Evolutionary conservation across 2,329 filamentous ascomycete genomes (phyloP).

Genomic region (Alternaria ethzedia): DNA sequence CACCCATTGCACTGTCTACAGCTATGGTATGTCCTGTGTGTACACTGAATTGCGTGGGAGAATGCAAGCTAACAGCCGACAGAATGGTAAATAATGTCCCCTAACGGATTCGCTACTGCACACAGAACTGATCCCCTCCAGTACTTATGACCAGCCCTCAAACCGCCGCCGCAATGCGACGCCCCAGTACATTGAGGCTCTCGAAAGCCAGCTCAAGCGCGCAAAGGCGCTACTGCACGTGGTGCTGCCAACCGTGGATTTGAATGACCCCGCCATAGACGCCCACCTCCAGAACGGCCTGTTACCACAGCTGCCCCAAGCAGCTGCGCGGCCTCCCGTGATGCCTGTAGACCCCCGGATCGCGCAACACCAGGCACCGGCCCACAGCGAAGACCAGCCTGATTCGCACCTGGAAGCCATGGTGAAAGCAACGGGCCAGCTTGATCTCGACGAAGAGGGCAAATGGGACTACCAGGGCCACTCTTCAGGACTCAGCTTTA

Average conservation of each 20-base stretch:
- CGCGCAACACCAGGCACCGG: constrained; percentile 24
- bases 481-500: constrained; percentile 89
- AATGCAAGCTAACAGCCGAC: constrained; percentile 21
- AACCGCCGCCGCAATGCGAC: constrained; percentile 89
- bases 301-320: constrained; percentile 49
- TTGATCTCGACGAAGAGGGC: constrained; percentile 89
- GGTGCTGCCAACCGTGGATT: constrained; percentile 81
- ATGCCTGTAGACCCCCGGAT: constrained; percentile 29
- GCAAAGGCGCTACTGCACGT: constrained; percentile 80
- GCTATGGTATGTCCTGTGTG: constrained; percentile 73
- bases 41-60: constrained; percentile 1
- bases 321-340: constrained; percentile 28
- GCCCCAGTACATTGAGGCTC: constrained; percentile 89
- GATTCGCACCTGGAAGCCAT: constrained; percentile 85
- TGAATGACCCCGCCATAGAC: constrained; percentile 85
- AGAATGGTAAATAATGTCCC: constrained; percentile 67
- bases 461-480: constrained; percentile 95
- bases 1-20: constrained; percentile 97
- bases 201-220: constrained; percentile 82
- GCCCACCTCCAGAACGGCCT: constrained; percentile 73
- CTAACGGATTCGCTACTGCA: background rate
- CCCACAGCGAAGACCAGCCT: constrained; percentile 45
- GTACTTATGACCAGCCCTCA: constrained; percentile 90
- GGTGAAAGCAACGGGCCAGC: constrained; percentile 88
- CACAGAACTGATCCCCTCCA: constrained; percentile 10